Conservation (phyloP, 352 stramenopile genomes). For the Plasmopara muralis region DNA sequence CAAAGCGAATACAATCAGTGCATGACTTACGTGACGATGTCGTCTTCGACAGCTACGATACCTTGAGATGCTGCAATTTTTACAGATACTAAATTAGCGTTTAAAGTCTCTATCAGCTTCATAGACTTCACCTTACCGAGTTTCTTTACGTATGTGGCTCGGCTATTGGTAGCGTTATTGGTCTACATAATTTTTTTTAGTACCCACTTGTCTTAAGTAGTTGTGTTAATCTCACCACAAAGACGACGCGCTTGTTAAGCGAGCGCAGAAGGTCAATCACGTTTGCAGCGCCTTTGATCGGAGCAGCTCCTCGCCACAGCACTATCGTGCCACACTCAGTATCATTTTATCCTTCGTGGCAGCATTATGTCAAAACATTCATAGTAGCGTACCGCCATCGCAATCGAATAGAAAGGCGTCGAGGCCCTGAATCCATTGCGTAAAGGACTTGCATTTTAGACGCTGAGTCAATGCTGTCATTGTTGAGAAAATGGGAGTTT, state of each 20-base stretch:
- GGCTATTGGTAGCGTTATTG: constrained; percentile 82
- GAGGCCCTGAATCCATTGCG: constrained; percentile 52
- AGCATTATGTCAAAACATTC: background rate
- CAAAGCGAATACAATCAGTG: background rate
- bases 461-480: constrained; percentile 32
- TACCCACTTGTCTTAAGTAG: background rate
- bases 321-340: constrained; percentile 23
- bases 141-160: constrained; percentile 79
- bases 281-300: constrained; percentile 57
- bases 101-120: background rate
- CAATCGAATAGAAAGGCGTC: constrained; percentile 81
- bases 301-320: constrained; percentile 56
- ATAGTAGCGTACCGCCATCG: constrained; percentile 48
- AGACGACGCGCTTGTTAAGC: constrained; percentile 77
- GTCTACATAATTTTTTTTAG: constrained; percentile 35
- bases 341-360: constrained; percentile 1
- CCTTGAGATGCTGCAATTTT: constrained; percentile 53
- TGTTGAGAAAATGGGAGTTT: background rate
- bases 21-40: constrained; percentile 70
- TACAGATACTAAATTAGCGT: constrained; percentile 5
- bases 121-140: constrained; percentile 36
- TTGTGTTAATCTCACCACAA: constrained; percentile 45
- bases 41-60: constrained; percentile 51
- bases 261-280: constrained; percentile 58
- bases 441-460: constrained; percentile 34